Evolutionary conservation across 1,284 basidiomycete genomes (phyloP), one percentile per base, ranked within the genome.

Genomic region (Hemileccinum hortonii): DNA sequence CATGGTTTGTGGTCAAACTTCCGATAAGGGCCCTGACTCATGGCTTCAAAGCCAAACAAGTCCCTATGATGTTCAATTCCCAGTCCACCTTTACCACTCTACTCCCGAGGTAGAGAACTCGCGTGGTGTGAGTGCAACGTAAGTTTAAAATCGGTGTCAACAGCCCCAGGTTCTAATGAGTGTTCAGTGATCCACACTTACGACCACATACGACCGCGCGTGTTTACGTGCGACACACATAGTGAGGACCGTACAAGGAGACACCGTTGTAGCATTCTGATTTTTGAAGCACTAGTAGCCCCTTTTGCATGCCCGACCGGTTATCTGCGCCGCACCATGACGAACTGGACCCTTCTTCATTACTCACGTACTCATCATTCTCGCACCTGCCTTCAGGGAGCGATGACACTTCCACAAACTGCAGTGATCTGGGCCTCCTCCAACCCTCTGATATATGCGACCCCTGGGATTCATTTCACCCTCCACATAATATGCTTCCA

Each of bases 171-270:
- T 36, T 39, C 49, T 60, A 39, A 63, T 43, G 16, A 45, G 32
- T 39, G 6, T n/a, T 30, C 7, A 66, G 60, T 26, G 41, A 47
- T 50, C n/a, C 57, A 10, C 45, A 45, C 19, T 24, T 46, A 24
- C 30, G 11, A 22, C 39, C 36, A 47, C 40, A 40, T 35, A 43
- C 18, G 21, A 42, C 35, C 14, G 26, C 49, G 11, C 46, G 3
- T 30, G 16, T 46, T 38, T 42, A 54, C 47, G 32, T 37, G 38
- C 26, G 22, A 16, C 38, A 54, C 12, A 26, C 37, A 18, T 37
- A 44, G 61, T 63, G 32, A 67, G 61, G 9, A 37, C 43, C 37
- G 6, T 22, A 21, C 24, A 30, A n/a, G 24, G 15, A 16, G 2
- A 3, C 7, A 4, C 35, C 18, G 11, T 37, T 44, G 24, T 65